phyloP scores from a whole-genome alignment of 225 moss, liverwort and hornwort species.

The Sphagnum tenellum region DNA sequence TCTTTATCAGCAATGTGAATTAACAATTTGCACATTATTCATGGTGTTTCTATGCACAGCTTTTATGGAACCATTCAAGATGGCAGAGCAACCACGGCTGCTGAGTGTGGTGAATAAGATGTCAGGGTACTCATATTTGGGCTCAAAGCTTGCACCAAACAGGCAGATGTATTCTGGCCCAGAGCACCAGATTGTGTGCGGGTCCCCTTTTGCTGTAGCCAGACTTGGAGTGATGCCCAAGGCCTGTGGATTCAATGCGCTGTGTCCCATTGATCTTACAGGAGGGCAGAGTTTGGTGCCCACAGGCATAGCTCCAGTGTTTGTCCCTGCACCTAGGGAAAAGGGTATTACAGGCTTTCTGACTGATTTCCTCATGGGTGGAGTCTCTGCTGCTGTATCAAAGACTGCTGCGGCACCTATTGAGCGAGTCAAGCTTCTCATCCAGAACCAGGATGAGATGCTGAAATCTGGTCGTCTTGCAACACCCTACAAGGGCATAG shows the following conservation, averaged over 20 bases:
- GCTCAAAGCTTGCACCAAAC: slow-evolving; percentile 30
- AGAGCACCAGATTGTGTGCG: slow-evolving; percentile 15
- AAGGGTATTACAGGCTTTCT: slow-evolving; percentile 25
- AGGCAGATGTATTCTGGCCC: slow-evolving; percentile 11
- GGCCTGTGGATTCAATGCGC: slow-evolving; percentile 23
- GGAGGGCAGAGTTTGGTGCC: slow-evolving; percentile 26
- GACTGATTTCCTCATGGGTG: slow-evolving; percentile 47
- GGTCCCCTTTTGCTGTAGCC: slow-evolving; percentile 3
- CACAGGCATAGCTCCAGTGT: slow-evolving; percentile 6
- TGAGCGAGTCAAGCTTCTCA: slow-evolving; percentile 48
- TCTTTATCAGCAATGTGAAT: too few species aligned
- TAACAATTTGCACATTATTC: too few species aligned
- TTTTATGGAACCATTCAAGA: slow-evolving; percentile 1
- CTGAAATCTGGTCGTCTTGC: slow-evolving; percentile 38
- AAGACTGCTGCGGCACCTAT: slow-evolving; percentile 55
- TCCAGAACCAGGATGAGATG: slow-evolving; percentile 58
- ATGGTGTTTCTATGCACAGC: background rate
- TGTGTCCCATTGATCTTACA: slow-evolving; percentile 35
- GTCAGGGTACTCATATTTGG: slow-evolving; percentile 36
- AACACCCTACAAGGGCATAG: slow-evolving; percentile 44
- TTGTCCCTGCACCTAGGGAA: slow-evolving; percentile 30
- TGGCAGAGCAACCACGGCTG: slow-evolving; percentile 30
- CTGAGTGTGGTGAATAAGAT: slow-evolving; percentile 32
- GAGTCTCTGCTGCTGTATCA: slow-evolving; percentile 48
- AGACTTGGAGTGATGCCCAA: slow-evolving; percentile 11